Evolutionary conservation across 441 rosid genomes (phyloP).

Genomic region (Pelargonium citronellum): DNA sequence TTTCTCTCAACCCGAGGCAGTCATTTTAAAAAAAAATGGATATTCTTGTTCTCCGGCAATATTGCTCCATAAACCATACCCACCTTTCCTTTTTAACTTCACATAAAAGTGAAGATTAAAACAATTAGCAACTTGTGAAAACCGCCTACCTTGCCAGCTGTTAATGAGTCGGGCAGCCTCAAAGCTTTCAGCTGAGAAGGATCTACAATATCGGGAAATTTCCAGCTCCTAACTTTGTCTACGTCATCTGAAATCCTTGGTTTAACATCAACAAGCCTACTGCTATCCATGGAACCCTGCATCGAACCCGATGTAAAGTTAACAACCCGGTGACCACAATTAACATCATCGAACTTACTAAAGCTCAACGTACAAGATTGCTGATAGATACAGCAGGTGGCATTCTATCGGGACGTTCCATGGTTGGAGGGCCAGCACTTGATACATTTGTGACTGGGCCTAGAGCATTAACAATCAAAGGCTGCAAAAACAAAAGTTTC

Average conservation of each 20-base stretch:
- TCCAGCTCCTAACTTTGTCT: constrained; percentile 70
- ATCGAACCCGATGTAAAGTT: constrained; percentile 32
- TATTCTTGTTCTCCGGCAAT: no score
- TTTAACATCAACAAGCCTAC: constrained; percentile 53
- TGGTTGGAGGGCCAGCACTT: constrained; percentile 32
- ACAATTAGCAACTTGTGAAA: not conserved
- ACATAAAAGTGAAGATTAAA: not conserved
- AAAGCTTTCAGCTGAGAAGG: constrained; percentile 67
- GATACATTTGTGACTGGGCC: constrained; percentile 38
- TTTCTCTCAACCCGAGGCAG: not conserved
- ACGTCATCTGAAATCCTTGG: constrained; percentile 59
- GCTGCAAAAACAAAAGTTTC: not conserved
- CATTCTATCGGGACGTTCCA: constrained; percentile 43
- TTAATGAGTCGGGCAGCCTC: constrained; percentile 58
- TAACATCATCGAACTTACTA: not conserved
- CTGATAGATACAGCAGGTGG: constrained; percentile 36
- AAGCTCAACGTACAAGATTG: constrained; percentile 31
- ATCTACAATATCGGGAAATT: constrained; percentile 69
- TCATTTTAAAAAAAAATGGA: no score
- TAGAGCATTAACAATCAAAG: constrained; percentile 40
- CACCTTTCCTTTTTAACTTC: no score
- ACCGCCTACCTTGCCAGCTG: constrained; percentile 54
- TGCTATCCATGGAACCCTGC: constrained; percentile 60
- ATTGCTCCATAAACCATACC: no score
- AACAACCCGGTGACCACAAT: constrained; percentile 11